A percentile compares a stretch with the other conserved stretches of the same genome.
These are phyloP conservation scores for Grigorovia transvaalensis DNA, from an alignment of 805 yeast species.

Conservation along the genomic window DNA sequence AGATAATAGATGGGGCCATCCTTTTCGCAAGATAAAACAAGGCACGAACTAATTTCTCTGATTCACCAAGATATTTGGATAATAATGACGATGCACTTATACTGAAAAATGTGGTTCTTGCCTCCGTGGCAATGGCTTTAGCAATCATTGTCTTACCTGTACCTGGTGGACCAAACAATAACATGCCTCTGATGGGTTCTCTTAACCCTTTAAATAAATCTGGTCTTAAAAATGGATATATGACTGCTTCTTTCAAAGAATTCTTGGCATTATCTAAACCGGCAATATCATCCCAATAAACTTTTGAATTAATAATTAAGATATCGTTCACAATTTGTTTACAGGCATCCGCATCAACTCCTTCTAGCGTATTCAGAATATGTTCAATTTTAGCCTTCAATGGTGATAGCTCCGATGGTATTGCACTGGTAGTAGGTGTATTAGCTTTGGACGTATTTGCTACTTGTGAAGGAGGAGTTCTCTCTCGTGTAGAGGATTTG, in stretches of 20 bases:
- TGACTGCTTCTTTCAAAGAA: conserved; percentile 89
- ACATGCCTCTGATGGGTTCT: conserved; percentile 95
- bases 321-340: conserved; percentile 82
- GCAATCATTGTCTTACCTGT: conserved; percentile 98
- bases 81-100: conserved; percentile 86
- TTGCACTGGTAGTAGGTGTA: neutral
- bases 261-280: conserved; percentile 83
- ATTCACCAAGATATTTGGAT: conserved; percentile 72
- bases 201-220: conserved; percentile 84
- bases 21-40: conserved; percentile 76
- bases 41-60: conserved; percentile 87
- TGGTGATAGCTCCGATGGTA: neutral
- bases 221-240: conserved; percentile 90
- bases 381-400: conserved; percentile 3
- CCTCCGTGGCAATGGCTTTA: conserved; percentile 93
- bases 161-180: conserved; percentile 95
- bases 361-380: conserved; percentile 31
- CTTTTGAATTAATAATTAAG: conserved; percentile 83
- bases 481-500: neutral
- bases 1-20: conserved; percentile 86
- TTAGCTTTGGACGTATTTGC: neutral
- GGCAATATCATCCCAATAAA: conserved; percentile 93
- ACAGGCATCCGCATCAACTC: conserved; percentile 74
- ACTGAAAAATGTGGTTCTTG: conserved; percentile 85
- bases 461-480: neutral